Evolutionary conservation across 2,329 filamentous ascomycete species (phyloP), one percentile per base, ranked within the genome.

Genomic region (Trichoderma polysporum): DNA sequence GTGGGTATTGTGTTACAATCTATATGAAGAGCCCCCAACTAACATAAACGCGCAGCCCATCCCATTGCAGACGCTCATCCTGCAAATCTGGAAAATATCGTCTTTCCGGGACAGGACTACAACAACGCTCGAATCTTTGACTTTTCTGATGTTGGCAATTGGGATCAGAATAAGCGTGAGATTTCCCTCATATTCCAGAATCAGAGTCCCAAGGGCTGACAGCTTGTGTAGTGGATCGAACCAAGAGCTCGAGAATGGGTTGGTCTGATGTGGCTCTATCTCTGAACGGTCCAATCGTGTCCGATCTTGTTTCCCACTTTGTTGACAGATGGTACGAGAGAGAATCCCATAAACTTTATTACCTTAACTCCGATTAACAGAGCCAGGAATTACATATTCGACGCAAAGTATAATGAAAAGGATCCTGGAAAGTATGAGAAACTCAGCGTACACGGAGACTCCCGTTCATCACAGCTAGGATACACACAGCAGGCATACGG

Each of bases 71-170:
- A 96, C 78, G 89, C 89, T 15, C 93, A 97, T 75, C 92, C 93
- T 0, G 87, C 87, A 3, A 86, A 97, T 76, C 76, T 96, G 27
- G 87, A 92, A 67, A 82, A 86, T 29, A 92, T 92, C 50, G 78
- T 97, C 12, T 97, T 94, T 77, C 92, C 93, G 0, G 93, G 94
- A 1, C 94, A 97, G 75, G 94, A 97, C 73, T 97, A 92, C 81
- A 97, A 97, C 80, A 97, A 97, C 72, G 92, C 93, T 27, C 85
- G 89, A 60, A 88, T 96, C 37, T 91, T 91, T 75, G 94, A 95
- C 77, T 94, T 95, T 76, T 84, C 88, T 53, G 88, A 92, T 72
- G 91, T 94, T 25, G 79, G 86, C 22, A 85, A 95, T 69, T 96
- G 90, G 87, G 86, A 94, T 69, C 87, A 93, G 69, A 97, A 97